Conservation (phyloP, 2,329 filamentous ascomycete genomes). For the Paracorniculantispora psalliotae region DNA sequence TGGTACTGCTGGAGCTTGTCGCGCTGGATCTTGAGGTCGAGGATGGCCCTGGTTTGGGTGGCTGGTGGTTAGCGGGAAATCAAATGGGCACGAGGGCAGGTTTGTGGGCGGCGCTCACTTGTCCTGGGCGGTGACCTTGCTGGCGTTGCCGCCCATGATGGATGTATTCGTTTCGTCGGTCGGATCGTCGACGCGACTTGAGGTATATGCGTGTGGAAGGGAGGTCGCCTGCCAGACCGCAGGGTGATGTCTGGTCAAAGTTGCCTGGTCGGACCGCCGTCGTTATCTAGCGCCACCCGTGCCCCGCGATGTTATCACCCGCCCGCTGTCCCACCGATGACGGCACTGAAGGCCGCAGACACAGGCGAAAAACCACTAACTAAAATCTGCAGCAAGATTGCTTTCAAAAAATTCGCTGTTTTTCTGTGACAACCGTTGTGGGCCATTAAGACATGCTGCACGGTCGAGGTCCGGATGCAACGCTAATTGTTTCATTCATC, state of each 20-base stretch:
- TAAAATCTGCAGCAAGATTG: no score
- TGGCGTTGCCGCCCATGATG: constrained; percentile 51
- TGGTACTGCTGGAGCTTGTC: constrained; percentile 97
- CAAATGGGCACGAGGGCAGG: constrained; percentile 11
- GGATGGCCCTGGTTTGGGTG: constrained; percentile 67
- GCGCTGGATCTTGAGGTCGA: constrained; percentile 95
- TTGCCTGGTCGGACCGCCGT: background rate
- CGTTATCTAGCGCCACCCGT: background rate
- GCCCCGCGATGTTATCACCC: constrained; percentile 11
- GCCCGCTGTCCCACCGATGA: background rate
- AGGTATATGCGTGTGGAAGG: background rate
- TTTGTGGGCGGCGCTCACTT: constrained; percentile 55
- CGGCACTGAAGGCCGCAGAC: no score
- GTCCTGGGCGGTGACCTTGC: constrained; percentile 69
- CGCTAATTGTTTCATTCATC: background rate
- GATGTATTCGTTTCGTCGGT: background rate
- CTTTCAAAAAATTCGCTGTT: background rate
- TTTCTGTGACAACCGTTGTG: background rate
- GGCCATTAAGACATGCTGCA: background rate
- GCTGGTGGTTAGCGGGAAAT: constrained; percentile 1
- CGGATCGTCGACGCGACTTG: background rate
- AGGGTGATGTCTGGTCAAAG: background rate
- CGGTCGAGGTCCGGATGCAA: background rate
- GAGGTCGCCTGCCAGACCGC: background rate
- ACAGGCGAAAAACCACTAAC: no score